Evolutionary conservation across 352 stramenopile genomes (phyloP), one percentile per base, ranked within the genome.

Genomic region (Pseudoperonospora humuli): DNA sequence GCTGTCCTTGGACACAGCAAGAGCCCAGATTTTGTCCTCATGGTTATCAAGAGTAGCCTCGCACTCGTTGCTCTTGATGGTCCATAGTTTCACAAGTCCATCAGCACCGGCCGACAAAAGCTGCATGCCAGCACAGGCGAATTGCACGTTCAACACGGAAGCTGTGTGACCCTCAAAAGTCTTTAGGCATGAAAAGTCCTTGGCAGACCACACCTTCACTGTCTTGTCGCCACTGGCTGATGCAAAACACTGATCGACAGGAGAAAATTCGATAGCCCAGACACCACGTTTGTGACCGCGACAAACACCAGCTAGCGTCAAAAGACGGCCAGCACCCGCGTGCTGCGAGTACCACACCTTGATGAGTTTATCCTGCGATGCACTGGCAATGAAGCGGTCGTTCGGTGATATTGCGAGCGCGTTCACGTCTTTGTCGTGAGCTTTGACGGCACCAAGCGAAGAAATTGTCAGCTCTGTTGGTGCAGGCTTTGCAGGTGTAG

Each of bases 1-100:
- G 32, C 77, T 85, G 72, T 89, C 77, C 62, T 87, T 77, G 19
- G 84, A 90, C 15, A 86, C 73, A 13, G 83, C 92, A 8, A 99
- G 60, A 2, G 95, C 91, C 96, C 96, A 99, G 46, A 98, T 86
- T 64, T 98, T 98, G 70, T 98, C 94, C 50, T 86, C 80, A 70
- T 99, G 95, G 5, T 92, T 86, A 67, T 99, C 95, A 36, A 99
- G 65, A 7, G 96, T 99, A 13, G 79, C 82, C 51, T 98, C 92
- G 57, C 95, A 99, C 65, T 99, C 95, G 65, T 97, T 97, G 39
- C 83, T 98, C 42, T 95, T 84, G 60, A 98, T 97, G 7, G 93
- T 99, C 95, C 96, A 99, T 15, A 99, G 67, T 68, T 98, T 98
- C 2, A 99, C 61, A 21, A 99, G 77, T 0, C 96, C 96, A 59